phyloP scores from a whole-genome alignment of 768 basidiomycete species.

The Collybia mongolica region DNA sequence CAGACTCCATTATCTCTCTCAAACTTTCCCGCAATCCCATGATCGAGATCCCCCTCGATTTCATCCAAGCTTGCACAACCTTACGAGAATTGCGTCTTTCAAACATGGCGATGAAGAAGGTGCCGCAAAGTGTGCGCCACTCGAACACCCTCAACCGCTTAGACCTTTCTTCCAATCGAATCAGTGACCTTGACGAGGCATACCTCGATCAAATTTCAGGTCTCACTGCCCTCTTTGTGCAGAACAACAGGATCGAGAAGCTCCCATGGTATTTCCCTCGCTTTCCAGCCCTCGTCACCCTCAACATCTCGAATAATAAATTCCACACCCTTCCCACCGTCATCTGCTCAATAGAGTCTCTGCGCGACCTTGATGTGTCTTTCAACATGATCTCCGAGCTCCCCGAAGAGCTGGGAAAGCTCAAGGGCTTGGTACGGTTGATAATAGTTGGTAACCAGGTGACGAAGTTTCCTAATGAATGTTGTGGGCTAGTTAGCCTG shows the following conservation, averaged over 20 bases:
- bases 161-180: conserved; percentile 90
- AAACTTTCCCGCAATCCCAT: conserved; percentile 93
- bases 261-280: conserved; percentile 86
- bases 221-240: conserved; percentile 67
- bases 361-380: conserved; percentile 88
- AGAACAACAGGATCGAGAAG: conserved; percentile 89
- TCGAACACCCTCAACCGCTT: conserved; percentile 73
- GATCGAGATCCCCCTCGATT: conserved; percentile 95
- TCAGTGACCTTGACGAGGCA: conserved; percentile 85
- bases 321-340: conserved; percentile 74
- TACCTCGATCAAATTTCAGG: conserved; percentile 74
- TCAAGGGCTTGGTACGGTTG: conserved; percentile 68
- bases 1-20: conserved; percentile 79
- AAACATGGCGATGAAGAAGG: conserved; percentile 92
- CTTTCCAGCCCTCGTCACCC: conserved; percentile 63
- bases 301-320: conserved; percentile 97
- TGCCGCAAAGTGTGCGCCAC: conserved; percentile 81
- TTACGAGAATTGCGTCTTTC: conserved; percentile 85
- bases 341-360: conserved; percentile 67
- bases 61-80: conserved; percentile 83
- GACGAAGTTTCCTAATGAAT: conserved; percentile 65
- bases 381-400: conserved; percentile 88
- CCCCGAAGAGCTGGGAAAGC: conserved; percentile 74
- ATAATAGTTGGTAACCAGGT: conserved; percentile 87
- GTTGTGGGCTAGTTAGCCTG: conserved; percentile 54